A percentile compares a stretch with the other conserved stretches of the same genome.
Evolutionary conservation across 2,329 filamentous ascomycete genomes (phyloP).

Genomic region (Phaeosphaeriaceae sp.): DNA sequence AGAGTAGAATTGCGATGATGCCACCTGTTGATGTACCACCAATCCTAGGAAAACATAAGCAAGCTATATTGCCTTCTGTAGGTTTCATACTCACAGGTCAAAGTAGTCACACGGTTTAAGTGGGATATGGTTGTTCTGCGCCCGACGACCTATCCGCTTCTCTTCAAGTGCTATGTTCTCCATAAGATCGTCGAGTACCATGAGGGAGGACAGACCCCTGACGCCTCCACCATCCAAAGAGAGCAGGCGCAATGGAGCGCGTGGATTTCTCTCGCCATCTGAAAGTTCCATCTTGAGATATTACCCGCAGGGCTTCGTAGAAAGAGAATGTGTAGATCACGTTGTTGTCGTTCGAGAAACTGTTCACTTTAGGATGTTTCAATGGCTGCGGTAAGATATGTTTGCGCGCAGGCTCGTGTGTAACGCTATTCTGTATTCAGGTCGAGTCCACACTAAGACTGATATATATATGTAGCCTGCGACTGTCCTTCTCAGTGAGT

Average conservation of each 20-base stretch:
- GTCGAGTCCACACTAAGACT: background rate
- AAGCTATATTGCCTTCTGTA: too few relatives aligned
- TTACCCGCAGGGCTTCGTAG: slow-evolving; percentile 2
- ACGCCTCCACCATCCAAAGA: slow-evolving; percentile 51
- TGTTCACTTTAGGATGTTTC: background rate
- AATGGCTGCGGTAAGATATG: background rate
- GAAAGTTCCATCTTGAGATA: slow-evolving; percentile 30
- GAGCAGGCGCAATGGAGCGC: slow-evolving; percentile 42
- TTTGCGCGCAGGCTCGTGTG: slow-evolving; percentile 3
- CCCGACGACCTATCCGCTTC: slow-evolving; percentile 42
- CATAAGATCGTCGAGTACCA: slow-evolving; percentile 51
- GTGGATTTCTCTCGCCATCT: slow-evolving; percentile 35
- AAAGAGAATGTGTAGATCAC: background rate
- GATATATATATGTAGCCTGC: slow-evolving; percentile 6
- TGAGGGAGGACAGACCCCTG: slow-evolving; percentile 46
- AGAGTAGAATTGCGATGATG: slow-evolving; percentile 50
- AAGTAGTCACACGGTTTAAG: slow-evolving; percentile 51
- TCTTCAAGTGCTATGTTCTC: slow-evolving; percentile 48
- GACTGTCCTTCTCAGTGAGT: slow-evolving; percentile 9
- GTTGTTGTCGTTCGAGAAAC: too few relatives aligned
- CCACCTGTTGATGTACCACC: slow-evolving; percentile 51
- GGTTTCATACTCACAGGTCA: slow-evolving; percentile 34
- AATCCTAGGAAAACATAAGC: slow-evolving; percentile 23
- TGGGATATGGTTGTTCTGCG: slow-evolving; percentile 31
- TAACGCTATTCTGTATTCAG: slow-evolving; percentile 3